Conservation (phyloP, 2,329 filamentous ascomycete genomes). For the Botrytis medusae region DNA sequence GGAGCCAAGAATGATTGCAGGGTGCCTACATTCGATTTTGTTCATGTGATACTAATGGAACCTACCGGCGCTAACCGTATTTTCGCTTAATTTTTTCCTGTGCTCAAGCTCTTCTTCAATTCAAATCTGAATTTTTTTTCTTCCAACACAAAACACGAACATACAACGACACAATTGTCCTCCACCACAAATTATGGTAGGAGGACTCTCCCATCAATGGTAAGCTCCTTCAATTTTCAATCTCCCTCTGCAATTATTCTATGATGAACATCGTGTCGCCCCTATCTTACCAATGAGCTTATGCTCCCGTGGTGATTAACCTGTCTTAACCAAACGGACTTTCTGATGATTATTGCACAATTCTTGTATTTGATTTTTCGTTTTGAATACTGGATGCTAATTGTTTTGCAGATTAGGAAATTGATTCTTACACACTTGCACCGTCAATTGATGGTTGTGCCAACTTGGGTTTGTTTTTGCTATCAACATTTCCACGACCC, state of each 20-base stretch:
- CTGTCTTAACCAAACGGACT: conserved; percentile 60
- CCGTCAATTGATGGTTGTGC: too few relatives aligned
- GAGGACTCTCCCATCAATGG: conserved; percentile 8
- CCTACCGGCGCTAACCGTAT: conserved; percentile 14
- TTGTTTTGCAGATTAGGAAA: conserved; percentile 22
- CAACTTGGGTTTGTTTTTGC: background rate
- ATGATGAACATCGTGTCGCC: conserved; percentile 61
- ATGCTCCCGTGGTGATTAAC: conserved; percentile 54
- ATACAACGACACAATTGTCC: conserved; percentile 2
- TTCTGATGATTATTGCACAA: conserved; percentile 42
- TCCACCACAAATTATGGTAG: background rate
- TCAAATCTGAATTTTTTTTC: background rate
- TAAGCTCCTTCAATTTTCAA: conserved; percentile 18
- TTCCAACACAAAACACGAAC: background rate
- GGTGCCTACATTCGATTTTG: background rate
- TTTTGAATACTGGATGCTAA: conserved; percentile 25
- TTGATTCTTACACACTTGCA: background rate
- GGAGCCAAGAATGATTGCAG: background rate
- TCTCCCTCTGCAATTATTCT: background rate
- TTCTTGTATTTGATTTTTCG: background rate
- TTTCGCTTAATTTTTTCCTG: conserved; percentile 15
- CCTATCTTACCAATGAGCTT: conserved; percentile 52
- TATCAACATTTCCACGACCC: background rate
- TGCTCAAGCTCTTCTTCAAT: conserved; percentile 15
- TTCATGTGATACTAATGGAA: conserved; percentile 9